phyloP scores from a whole-genome alignment of 2,329 filamentous ascomycete species.

The Myriangium duriaei region DNA sequence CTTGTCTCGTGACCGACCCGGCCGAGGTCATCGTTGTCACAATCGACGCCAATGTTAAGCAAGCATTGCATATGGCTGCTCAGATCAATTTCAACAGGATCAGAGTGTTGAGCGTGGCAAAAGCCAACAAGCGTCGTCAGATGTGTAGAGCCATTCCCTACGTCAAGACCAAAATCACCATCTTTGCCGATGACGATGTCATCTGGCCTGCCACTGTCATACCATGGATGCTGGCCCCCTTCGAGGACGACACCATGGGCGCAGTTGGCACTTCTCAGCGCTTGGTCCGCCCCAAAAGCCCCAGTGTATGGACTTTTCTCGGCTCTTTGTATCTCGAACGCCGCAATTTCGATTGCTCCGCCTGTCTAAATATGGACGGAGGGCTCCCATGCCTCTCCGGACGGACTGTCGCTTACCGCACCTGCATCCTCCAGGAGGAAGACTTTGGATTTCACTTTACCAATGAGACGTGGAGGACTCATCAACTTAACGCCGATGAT shows the following conservation, averaged over 20 bases:
- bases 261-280: constrained; percentile 88
- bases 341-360: constrained; percentile 92
- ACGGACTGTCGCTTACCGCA: constrained; percentile 82
- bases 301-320: constrained; percentile 71
- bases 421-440: constrained; percentile 72
- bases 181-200: constrained; percentile 94
- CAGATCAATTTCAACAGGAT: constrained; percentile 53
- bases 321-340: constrained; percentile 86
- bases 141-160: constrained; percentile 83
- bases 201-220: constrained; percentile 79
- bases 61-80: constrained; percentile 33
- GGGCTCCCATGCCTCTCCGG: constrained; percentile 96
- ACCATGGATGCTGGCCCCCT: constrained; percentile 85
- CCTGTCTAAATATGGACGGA: constrained; percentile 87
- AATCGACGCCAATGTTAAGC: constrained; percentile 63
- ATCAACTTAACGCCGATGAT: constrained; percentile 88
- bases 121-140: constrained; percentile 91
- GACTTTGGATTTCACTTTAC: constrained; percentile 82
- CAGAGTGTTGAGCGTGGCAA: constrained; percentile 61
- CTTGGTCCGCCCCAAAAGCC: constrained; percentile 55
- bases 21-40: constrained; percentile 74
- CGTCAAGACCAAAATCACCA: constrained; percentile 69
- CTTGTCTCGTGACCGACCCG: constrained; percentile 58
- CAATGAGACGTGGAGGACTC: constrained; percentile 78
- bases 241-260: constrained; percentile 71